Conservation (phyloP, 1,139 yeast genomes). For the Suhomyces coccinellae region DNA sequence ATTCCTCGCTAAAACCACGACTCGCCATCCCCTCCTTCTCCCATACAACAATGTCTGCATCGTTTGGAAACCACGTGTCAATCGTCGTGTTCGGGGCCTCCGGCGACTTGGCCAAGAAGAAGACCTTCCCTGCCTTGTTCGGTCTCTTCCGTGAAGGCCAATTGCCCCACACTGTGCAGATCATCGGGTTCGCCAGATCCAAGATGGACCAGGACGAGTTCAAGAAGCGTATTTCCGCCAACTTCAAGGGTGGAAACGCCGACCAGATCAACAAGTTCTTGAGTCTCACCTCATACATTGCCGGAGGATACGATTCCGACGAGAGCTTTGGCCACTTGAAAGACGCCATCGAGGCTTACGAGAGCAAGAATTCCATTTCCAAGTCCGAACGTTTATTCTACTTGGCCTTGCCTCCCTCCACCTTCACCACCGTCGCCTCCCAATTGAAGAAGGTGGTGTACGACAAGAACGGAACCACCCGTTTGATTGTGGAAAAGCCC, state of each 20-base stretch:
- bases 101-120: slow-evolving; percentile 96
- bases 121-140: slow-evolving; percentile 82
- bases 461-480: slow-evolving; percentile 62
- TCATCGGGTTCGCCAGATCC: slow-evolving; percentile 92
- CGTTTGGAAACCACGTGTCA: slow-evolving; percentile 62
- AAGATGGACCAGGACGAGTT: slow-evolving; percentile 66
- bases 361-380: slow-evolving; percentile 43
- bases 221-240: slow-evolving; percentile 61
- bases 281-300: slow-evolving; percentile 60
- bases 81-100: slow-evolving; percentile 94
- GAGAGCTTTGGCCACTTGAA: slow-evolving; percentile 68
- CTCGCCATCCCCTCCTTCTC: neutral
- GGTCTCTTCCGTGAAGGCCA: slow-evolving; percentile 77
- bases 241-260: slow-evolving; percentile 54
- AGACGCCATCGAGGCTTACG: slow-evolving; percentile 57
- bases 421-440: slow-evolving; percentile 75
- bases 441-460: slow-evolving; percentile 71
- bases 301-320: slow-evolving; percentile 77
- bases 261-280: slow-evolving; percentile 65
- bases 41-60: slow-evolving; percentile 14
- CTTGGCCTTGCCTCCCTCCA: slow-evolving; percentile 93
- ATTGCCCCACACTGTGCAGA: slow-evolving; percentile 66
- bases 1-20: neutral
- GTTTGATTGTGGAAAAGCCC: slow-evolving; percentile 94
- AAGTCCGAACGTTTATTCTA: slow-evolving; percentile 79